Percentiles rank a stretch among this genome's conserved stretches.
Evolutionary conservation across 176 grass and related monocot genomes (phyloP).

Genomic region (Zea mays): DNA sequence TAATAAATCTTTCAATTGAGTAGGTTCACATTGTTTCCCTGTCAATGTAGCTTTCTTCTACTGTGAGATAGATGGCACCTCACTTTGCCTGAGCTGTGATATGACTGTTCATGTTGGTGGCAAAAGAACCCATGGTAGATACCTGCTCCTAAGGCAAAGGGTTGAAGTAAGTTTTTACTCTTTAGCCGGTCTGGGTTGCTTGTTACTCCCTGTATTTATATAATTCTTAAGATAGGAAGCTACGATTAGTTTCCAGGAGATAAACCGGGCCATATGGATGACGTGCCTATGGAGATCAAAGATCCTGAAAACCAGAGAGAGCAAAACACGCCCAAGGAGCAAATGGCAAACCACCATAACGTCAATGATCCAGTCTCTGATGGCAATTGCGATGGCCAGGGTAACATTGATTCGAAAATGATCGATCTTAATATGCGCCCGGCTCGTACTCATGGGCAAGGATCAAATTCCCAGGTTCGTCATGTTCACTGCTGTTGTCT

Average conservation of each 20-base stretch:
- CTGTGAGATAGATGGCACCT: conserved; percentile 95
- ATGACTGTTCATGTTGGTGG: conserved; percentile 99
- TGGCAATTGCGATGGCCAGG: conserved; percentile 53
- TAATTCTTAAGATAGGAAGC: conserved; percentile 24
- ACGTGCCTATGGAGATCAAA: conserved; percentile 58
- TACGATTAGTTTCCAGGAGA: conserved; percentile 85
- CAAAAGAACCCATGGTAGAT: conserved; percentile 87
- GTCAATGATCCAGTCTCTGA: conserved; percentile 39
- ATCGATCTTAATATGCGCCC: conserved; percentile 91
- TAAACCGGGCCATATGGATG: conserved; percentile 69
- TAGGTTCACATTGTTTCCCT: background rate
- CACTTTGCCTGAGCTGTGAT: conserved; percentile 89
- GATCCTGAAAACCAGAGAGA: conserved; percentile 53
- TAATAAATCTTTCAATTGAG: conserved; percentile 4
- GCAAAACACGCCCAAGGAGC: conserved; percentile 62
- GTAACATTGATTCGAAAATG: conserved; percentile 84
- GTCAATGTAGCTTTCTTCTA: conserved; percentile 91
- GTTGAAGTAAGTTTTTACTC: conserved; percentile 70
- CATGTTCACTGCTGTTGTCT: background rate
- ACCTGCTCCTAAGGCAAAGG: conserved; percentile 87
- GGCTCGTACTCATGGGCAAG: conserved; percentile 58
- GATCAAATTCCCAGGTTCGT: conserved; percentile 80
- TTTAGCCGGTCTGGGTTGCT: conserved; percentile 18
- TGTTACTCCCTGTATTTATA: conserved; percentile 6
- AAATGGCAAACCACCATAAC: conserved; percentile 59